Evolutionary conservation across 176 grass and related monocot species (phyloP), one percentile per base, ranked within the genome.

Genomic region (Panicum miliaceum): DNA sequence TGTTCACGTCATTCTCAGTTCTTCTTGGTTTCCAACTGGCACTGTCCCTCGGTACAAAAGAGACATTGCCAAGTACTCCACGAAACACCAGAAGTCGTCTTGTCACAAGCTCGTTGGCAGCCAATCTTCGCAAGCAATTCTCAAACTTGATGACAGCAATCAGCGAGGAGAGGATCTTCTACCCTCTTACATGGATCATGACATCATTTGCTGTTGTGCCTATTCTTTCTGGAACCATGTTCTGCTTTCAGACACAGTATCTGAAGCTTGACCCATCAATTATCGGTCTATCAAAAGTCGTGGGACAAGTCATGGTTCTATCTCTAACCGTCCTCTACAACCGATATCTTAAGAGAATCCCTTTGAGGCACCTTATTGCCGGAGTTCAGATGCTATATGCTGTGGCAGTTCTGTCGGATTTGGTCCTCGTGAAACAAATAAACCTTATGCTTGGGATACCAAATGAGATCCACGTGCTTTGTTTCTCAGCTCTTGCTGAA

Each of bases 241-340:
- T 97, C 74, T 97, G 92, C 73, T 97, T 90, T 75, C 94, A 97
- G 68, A 97, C 92, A 36, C 92, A 94, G 72, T 59, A 86, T 60
- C 69, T 97, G 48, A 94, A 94, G 41, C 90, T 97, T 35, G 88
- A 97, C 79, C 84, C 94, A 61, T 92, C 88, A 0, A 65, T 94
- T 68, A 97, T 97, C 14, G 94, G 94, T 23, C 76, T 97, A 40
- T 94, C 94, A 2, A 97, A 94, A 81, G 92, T 94, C 19, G 51
- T 91, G n/a, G 94, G 92, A 13, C 94, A 94, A 75, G n/a, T 97
- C 62, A 87, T 90, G 75, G 94, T 97, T 29, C 76, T 97, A 42
- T 94, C 88, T 43, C 71, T 85, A n/a, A 86, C 94, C 16, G 36
- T 94, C 37, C 81, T 94, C 8, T 97, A 97, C 57, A 92, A 89